Base-by-base conservation (phyloP, 1,284 basidiomycete genomes). In the Inonotus obliquus region DNA sequence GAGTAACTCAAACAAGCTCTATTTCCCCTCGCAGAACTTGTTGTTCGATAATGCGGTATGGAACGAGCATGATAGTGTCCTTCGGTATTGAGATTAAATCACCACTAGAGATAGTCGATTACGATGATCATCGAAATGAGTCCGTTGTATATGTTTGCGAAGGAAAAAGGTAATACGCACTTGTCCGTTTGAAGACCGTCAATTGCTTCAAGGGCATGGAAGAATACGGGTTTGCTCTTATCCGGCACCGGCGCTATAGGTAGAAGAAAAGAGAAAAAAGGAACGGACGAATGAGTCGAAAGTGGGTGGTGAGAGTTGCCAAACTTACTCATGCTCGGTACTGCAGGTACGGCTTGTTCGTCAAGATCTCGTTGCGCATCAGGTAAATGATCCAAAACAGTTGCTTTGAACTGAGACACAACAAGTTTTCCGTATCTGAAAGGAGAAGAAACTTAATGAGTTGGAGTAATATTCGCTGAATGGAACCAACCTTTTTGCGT, bases 341-440 rank as follows among this genome's bases (percentile, higher is more conserved):
- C 84, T 61, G 81, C 81, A 59, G 78, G 79, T 69, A 49, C 63
- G 13, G 69, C 72, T 11, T 80, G 78, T 66, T 96, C 92, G 63
- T 93, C 89, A 59, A 94, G 75, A 51, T 84, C 81, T 32, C 85
- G 81, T 67, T 95, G 86, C 58, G 83, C 79, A 52, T 83, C 82
- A 0, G 94, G 94, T 38, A 96, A 75, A 65, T 86, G 83, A 67
- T 92, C 89, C 39, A 96, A 76, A 1, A 94, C 91, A 0, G 89
- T 85, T 38, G 81, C 75, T 57, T 82, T 80, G 66, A 90, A 88
- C 71, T 95, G 91, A 19, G 83, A 78, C 66, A 91, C 89, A 1
- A 88, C 79, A 1, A 94, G 76, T 41, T 81, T 78, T 4, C 89
- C 85, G 69, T 91, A 92, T 91, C 92, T 66, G 14, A 21, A n/a